Percentiles rank a stretch among this genome's conserved stretches.
Conservation (phyloP, 2,329 filamentous ascomycete genomes). For the Colletotrichum gloeosporioides region DNA sequence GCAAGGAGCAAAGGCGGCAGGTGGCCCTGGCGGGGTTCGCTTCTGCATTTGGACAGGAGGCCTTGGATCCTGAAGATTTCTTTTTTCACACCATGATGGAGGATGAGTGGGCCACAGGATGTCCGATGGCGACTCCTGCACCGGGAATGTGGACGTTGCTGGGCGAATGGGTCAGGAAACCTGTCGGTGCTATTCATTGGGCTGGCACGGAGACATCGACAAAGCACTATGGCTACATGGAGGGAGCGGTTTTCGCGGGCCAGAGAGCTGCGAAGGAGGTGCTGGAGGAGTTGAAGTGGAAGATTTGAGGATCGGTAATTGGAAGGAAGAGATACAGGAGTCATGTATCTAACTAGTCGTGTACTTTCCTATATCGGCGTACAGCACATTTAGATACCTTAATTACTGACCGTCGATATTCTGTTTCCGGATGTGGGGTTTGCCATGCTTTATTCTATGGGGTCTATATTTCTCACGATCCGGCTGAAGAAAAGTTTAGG, state of each 20-base stretch:
- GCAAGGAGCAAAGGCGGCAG: slow-evolving; percentile 7
- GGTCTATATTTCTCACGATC: accelerated
- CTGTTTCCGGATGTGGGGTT: accelerated
- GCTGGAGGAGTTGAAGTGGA: slow-evolving; percentile 11
- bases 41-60: slow-evolving; percentile 17
- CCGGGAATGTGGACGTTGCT: slow-evolving; percentile 21
- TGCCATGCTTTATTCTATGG: background rate
- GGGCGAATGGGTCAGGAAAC: slow-evolving; percentile 19
- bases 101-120: slow-evolving; percentile 16
- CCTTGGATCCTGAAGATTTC: slow-evolving; percentile 18
- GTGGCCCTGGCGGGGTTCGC: slow-evolving; percentile 22
- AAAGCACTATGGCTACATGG: slow-evolving; percentile 13
- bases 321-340: background rate
- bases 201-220: slow-evolving; percentile 20
- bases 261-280: slow-evolving; percentile 15
- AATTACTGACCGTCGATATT: background rate
- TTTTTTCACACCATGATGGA: slow-evolving; percentile 21
- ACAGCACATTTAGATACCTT: background rate
- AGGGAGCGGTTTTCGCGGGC: slow-evolving; percentile 19
- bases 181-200: slow-evolving; percentile 14
- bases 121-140: slow-evolving; percentile 14
- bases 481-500: background rate
- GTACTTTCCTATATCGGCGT: background rate
- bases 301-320: background rate
- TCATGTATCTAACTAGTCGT: background rate